Conservation (phyloP, 768 basidiomycete genomes). For the Chalciporus sphaerocephalus region DNA sequence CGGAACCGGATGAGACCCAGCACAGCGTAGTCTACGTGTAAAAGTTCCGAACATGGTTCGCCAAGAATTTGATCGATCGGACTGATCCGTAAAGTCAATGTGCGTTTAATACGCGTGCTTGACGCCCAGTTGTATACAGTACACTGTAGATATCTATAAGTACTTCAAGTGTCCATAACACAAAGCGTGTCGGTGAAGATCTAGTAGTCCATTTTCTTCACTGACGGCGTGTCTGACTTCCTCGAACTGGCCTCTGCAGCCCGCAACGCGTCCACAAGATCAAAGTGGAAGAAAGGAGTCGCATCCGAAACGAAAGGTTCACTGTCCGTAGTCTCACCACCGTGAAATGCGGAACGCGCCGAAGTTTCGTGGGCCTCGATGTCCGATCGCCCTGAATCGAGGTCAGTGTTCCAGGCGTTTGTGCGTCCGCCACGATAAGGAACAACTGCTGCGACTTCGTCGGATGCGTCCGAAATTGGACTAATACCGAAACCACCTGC, state of each 20-base stretch:
- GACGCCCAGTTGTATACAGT: too few species aligned
- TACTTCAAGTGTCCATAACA: too few species aligned
- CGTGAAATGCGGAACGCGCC: conserved; percentile 4
- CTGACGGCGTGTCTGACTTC: conserved; percentile 3
- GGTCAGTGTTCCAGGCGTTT: conserved; percentile 16
- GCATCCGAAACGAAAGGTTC: conserved; percentile 43
- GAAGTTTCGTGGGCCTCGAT: conserved; percentile 31
- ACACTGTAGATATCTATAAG: too few species aligned
- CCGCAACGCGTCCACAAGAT: conserved; percentile 65
- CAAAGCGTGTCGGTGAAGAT: too few species aligned
- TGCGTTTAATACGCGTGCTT: too few species aligned
- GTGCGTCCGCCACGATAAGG: conserved; percentile 49
- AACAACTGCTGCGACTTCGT: conserved; percentile 77
- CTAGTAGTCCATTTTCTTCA: conserved; percentile 10
- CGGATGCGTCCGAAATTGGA: conserved; percentile 36
- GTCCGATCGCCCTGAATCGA: conserved; percentile 20
- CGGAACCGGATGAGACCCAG: too few species aligned
- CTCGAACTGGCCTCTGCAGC: conserved; percentile 52
- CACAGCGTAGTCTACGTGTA: too few species aligned
- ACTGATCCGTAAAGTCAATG: neutral
- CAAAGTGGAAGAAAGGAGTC: conserved; percentile 91
- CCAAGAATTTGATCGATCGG: too few species aligned
- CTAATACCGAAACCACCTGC: conserved; percentile 90
- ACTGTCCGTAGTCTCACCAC: neutral
- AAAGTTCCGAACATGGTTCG: neutral